These are phyloP conservation scores for Sporothrix protearum DNA, from an alignment of 2,329 filamentous ascomycete genomes.

Conservation along the genomic window DNA sequence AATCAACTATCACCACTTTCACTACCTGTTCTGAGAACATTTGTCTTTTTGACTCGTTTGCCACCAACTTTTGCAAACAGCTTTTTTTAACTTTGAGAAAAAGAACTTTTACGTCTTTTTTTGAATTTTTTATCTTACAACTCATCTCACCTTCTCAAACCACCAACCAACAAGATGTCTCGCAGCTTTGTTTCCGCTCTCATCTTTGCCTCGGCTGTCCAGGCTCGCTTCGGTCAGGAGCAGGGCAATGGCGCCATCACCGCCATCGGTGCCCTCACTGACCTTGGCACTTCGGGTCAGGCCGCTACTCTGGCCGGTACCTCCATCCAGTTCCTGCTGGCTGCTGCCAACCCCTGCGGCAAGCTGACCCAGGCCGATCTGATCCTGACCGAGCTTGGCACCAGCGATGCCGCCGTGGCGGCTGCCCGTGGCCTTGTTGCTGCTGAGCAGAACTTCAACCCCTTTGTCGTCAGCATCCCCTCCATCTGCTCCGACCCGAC, in stretches of 20 bases:
- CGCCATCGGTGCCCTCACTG: constrained; percentile 50
- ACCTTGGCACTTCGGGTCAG: constrained; percentile 54
- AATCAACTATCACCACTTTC: neutral
- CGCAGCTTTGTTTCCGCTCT: constrained; percentile 37
- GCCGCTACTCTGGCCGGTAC: constrained; percentile 60
- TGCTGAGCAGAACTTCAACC: constrained; percentile 36
- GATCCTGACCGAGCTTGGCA: constrained; percentile 60
- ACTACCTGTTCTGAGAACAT: constrained; percentile 24
- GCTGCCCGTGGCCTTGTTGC: constrained; percentile 46
- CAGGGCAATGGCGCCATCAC: constrained; percentile 49
- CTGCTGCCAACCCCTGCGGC: constrained; percentile 43
- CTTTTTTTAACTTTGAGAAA: neutral
- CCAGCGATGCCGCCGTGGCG: constrained; percentile 54
- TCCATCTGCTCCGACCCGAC: constrained; percentile 61
- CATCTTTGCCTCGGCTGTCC: constrained; percentile 29
- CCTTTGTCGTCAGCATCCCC: constrained; percentile 56
- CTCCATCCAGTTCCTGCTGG: constrained; percentile 59
- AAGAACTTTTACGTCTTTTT: neutral
- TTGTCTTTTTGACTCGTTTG: neutral
- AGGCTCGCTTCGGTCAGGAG: constrained; percentile 61
- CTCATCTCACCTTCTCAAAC: neutral
- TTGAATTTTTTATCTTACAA: neutral
- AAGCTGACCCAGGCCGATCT: constrained; percentile 61
- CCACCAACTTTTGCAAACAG: neutral
- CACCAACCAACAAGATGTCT: constrained; percentile 21